Evolutionary conservation across 495 filamentous ascomycete species (phyloP).

Genomic region (Penicillium pulvis): DNA sequence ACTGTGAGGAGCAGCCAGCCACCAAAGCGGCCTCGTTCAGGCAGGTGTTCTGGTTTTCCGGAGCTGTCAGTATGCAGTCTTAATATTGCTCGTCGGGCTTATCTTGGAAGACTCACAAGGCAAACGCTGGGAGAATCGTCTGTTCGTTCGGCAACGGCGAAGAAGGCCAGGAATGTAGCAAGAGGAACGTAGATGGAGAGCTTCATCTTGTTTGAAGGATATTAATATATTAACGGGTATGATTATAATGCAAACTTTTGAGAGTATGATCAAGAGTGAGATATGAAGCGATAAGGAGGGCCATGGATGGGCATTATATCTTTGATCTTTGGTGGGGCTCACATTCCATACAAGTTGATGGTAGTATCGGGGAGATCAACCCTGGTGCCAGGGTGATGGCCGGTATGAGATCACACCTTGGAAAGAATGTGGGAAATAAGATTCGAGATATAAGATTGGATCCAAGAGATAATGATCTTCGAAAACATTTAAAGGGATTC

Average conservation of each 20-base stretch:
- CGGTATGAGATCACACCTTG: conserved; percentile 9
- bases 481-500: background rate
- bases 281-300: background rate
- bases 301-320: background rate
- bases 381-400: conserved; percentile 8
- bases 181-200: conserved; percentile 30
- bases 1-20: conserved; percentile 22
- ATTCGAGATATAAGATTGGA: background rate
- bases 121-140: conserved; percentile 16
- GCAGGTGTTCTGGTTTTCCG: conserved; percentile 17
- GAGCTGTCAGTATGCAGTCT: background rate
- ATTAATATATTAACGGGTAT: background rate
- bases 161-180: conserved; percentile 26
- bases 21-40: conserved; percentile 18
- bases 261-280: background rate
- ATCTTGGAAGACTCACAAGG: conserved; percentile 17
- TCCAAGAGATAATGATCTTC: background rate
- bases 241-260: background rate
- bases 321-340: background rate
- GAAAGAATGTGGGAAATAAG: conserved; percentile 4
- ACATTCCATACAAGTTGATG: background rate
- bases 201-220: conserved; percentile 25
- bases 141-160: conserved; percentile 19
- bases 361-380: conserved; percentile 5
- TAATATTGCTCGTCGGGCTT: background rate